Percentiles rank a stretch among this genome's conserved stretches.
Conservation (phyloP, 768 basidiomycete genomes). For the Cystofilobasidium capitatum region DNA sequence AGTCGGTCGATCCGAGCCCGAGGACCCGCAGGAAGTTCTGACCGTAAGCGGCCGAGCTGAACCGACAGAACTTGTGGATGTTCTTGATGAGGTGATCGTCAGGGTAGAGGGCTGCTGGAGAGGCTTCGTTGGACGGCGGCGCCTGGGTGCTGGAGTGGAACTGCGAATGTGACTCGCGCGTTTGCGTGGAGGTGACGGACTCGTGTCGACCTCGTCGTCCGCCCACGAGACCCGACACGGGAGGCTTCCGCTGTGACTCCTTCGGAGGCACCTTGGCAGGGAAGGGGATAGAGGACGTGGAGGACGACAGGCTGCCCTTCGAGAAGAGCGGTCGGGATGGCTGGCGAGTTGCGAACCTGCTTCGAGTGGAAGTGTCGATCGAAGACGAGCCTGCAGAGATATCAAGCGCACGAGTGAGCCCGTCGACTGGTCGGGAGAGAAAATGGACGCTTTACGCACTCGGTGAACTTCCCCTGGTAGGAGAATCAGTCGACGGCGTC, state of each 20-base stretch:
- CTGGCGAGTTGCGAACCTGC: too few relatives aligned
- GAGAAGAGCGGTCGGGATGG: too few relatives aligned
- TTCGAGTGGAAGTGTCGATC: too few relatives aligned
- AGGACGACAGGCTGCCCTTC: too few relatives aligned
- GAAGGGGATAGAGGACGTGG: too few relatives aligned
- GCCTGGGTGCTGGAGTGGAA: slow-evolving; percentile 21
- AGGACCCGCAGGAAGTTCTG: slow-evolving; percentile 39
- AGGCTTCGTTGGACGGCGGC: slow-evolving; percentile 15
- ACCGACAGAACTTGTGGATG: slow-evolving; percentile 26
- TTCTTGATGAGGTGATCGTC: slow-evolving; percentile 24
- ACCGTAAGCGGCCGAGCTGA: slow-evolving; percentile 24
- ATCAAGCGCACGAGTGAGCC: too few relatives aligned
- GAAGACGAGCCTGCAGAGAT: too few relatives aligned
- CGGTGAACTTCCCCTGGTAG: not conserved
- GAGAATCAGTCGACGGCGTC: not conserved
- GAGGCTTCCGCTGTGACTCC: not conserved
- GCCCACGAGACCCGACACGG: too few relatives aligned
- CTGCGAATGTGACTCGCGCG: slow-evolving; percentile 14
- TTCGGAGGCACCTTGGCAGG: not conserved
- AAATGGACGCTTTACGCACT: not conserved
- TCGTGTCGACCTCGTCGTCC: not conserved
- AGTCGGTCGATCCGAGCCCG: slow-evolving; percentile 33
- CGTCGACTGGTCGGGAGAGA: too few relatives aligned
- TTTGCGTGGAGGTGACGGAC: slow-evolving; percentile 4
- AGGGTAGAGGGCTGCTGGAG: slow-evolving; percentile 21